A percentile compares a stretch with the other conserved stretches of the same genome.
These are phyloP conservation scores for Prunus davidiana DNA, from an alignment of 306 rosid species.

Conservation along the genomic window DNA sequence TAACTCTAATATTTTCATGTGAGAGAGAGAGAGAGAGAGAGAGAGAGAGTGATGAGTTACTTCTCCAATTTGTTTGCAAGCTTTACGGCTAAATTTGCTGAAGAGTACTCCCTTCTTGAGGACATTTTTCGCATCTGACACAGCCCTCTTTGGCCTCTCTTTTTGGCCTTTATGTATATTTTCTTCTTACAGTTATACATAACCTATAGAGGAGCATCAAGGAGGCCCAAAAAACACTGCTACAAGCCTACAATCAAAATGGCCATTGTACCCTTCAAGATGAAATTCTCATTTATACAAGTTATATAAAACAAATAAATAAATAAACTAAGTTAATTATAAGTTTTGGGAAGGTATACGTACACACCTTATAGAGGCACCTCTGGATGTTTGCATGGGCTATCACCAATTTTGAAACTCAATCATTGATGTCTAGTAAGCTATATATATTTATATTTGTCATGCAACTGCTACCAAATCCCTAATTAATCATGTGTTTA, in stretches of 20 bases:
- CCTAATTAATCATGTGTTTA: neutral
- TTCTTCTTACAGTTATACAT: constrained; percentile 16
- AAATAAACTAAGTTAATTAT: neutral
- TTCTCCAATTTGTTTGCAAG: constrained; percentile 35
- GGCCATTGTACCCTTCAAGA: neutral
- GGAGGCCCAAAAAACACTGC: neutral
- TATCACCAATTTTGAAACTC: neutral
- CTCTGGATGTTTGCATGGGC: neutral
- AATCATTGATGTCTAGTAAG: neutral
- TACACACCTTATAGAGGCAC: neutral
- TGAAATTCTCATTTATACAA: neutral
- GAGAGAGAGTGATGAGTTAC: constrained; percentile 1
- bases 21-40: no score
- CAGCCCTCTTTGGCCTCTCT: constrained; percentile 1
- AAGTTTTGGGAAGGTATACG: neutral
- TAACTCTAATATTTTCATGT: neutral
- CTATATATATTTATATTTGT: neutral
- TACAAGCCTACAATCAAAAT: constrained; percentile 6
- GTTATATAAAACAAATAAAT: no score
- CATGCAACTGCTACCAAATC: neutral
- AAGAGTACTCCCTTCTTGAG: neutral
- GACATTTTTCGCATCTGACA: neutral
- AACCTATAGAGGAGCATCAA: neutral
- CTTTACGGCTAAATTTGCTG: constrained; percentile 34
- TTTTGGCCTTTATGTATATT: neutral